Evolutionary conservation across 441 rosid species (phyloP).

Genomic region (Euphorbia celastroides): DNA sequence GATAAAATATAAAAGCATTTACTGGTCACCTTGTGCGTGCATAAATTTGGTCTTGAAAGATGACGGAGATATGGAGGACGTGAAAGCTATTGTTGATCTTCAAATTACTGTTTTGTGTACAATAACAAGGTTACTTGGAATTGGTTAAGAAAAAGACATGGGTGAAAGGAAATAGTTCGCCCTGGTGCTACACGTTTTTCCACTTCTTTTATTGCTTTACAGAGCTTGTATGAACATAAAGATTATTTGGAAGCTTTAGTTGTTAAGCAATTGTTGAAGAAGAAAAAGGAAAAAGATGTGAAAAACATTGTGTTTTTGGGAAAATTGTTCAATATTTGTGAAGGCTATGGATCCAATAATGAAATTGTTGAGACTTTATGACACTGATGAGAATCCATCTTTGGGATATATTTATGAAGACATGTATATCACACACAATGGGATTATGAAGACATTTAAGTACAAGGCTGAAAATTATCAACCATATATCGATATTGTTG

Average conservation of each 20-base stretch:
- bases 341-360: not conserved
- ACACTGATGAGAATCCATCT: not conserved
- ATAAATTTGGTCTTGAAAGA: not conserved
- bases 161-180: not conserved
- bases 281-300: not conserved
- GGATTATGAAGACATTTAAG: not conserved
- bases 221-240: not conserved
- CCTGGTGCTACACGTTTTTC: not conserved
- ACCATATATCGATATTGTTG: not conserved
- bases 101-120: not conserved
- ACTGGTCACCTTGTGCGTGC: constrained; percentile 1
- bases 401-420: not conserved
- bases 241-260: not conserved
- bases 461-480: not conserved
- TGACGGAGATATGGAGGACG: not conserved
- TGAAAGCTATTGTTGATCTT: not conserved
- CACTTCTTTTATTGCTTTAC: not conserved
- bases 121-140: not conserved
- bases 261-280: not conserved
- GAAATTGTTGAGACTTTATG: not conserved
- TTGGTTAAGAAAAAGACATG: not conserved
- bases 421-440: not conserved
- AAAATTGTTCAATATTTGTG: not conserved
- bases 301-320: not conserved
- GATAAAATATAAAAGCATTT: no score